Conservation (phyloP, 106 monocot genomes). For the Dioscorea dumetorum region DNA sequence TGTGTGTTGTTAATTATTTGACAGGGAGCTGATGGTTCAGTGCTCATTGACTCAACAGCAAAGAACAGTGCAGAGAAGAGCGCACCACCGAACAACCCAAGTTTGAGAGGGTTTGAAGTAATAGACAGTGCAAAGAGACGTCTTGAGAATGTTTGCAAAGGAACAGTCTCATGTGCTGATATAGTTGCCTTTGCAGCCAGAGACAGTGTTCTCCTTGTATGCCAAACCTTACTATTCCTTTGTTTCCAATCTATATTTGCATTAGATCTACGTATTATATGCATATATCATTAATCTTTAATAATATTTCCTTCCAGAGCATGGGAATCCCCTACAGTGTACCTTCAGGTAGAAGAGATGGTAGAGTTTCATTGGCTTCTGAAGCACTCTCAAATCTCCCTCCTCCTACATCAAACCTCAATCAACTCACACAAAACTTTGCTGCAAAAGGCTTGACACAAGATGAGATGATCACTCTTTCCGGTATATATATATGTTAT, state of each 20-base stretch:
- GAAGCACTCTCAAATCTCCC: background rate
- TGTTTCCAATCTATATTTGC: background rate
- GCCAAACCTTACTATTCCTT: background rate
- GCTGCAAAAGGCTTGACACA: background rate
- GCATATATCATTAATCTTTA: too few relatives aligned
- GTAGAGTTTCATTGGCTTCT: background rate
- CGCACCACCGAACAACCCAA: conserved; percentile 10
- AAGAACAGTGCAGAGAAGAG: conserved; percentile 28
- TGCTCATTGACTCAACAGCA: conserved; percentile 20
- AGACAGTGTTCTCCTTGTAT: conserved; percentile 1
- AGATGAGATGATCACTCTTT: background rate
- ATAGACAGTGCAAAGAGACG: conserved; percentile 16
- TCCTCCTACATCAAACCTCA: background rate
- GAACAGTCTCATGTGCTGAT: conserved; percentile 32
- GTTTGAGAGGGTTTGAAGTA: conserved; percentile 21
- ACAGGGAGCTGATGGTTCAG: conserved; percentile 8
- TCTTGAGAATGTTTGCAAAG: conserved; percentile 17
- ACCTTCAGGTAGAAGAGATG: background rate
- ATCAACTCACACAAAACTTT: conserved; percentile 2
- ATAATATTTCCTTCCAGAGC: background rate
- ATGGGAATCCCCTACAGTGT: background rate
- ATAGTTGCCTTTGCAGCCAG: conserved; percentile 31
- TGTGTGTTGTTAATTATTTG: background rate
- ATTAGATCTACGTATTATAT: background rate
- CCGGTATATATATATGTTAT: background rate